Percentiles rank a stretch among this genome's conserved stretches.
phyloP scores from a whole-genome alignment of 495 filamentous ascomycete species.

The Neurospora pannonica region DNA sequence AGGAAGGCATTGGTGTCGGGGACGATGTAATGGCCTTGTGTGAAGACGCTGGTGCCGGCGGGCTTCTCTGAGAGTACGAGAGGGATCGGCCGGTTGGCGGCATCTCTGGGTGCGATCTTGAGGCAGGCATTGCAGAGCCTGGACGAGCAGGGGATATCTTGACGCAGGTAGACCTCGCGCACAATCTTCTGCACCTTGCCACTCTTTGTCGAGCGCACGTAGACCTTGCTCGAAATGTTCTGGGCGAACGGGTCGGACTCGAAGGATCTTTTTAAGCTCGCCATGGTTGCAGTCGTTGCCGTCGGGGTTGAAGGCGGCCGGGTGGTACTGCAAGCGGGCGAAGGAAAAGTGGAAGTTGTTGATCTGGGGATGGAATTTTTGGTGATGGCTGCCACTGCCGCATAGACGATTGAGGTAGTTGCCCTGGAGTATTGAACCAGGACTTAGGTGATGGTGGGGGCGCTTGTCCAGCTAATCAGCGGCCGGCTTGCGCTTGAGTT shows the following conservation, averaged over 20 bases:
- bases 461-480: constrained; percentile 15
- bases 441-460: neutral
- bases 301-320: neutral
- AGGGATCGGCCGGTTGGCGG: constrained; percentile 60
- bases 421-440: neutral
- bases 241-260: constrained; percentile 57
- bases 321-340: neutral
- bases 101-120: constrained; percentile 60
- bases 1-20: constrained; percentile 96
- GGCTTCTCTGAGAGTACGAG: constrained; percentile 84
- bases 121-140: constrained; percentile 72
- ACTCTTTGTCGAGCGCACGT: constrained; percentile 81
- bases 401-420: constrained; percentile 6
- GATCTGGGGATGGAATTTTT: constrained; percentile 4
- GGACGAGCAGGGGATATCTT: constrained; percentile 97
- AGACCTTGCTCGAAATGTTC: constrained; percentile 86
- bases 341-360: constrained; percentile 1
- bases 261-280: constrained; percentile 72
- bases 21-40: constrained; percentile 86
- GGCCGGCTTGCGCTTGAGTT: constrained; percentile 4
- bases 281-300: constrained; percentile 46
- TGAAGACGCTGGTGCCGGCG: constrained; percentile 69
- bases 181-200: constrained; percentile 99
- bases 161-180: constrained; percentile 85
- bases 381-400: constrained; percentile 2